Percentiles rank a stretch among this genome's conserved stretches.
These are phyloP conservation scores for Cymbidium sinense DNA, from an alignment of 106 monocot genomes.

Conservation along the genomic window DNA sequence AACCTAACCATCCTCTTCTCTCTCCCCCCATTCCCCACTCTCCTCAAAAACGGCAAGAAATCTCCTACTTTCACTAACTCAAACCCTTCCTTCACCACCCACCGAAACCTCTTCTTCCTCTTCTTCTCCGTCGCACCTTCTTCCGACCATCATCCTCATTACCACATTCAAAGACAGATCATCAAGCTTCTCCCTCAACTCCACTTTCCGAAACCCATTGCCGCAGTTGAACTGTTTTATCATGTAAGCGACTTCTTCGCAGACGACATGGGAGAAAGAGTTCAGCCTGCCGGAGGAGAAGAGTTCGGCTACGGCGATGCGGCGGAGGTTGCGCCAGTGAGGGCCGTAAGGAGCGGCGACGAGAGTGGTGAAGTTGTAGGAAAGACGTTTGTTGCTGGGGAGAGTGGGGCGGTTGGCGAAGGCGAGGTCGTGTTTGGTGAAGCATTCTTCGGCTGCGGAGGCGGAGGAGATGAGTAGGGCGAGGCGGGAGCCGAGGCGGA, in stretches of 20 bases:
- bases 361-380: slow-evolving; percentile 32
- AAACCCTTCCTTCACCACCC: slow-evolving; percentile 14
- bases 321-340: slow-evolving; percentile 39
- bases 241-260: slow-evolving; percentile 17
- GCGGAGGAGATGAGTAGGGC: slow-evolving; percentile 44
- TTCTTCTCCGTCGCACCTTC: slow-evolving; percentile 22
- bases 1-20: slow-evolving; percentile 16
- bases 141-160: slow-evolving; percentile 30
- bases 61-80: slow-evolving; percentile 14
- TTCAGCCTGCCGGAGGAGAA: slow-evolving; percentile 33
- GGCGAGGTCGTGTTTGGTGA: slow-evolving; percentile 37
- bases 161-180: slow-evolving; percentile 22
- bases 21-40: slow-evolving; percentile 10
- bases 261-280: slow-evolving; percentile 1
- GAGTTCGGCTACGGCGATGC: slow-evolving; percentile 29
- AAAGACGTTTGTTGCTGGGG: slow-evolving; percentile 12
- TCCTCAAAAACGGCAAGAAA: slow-evolving; percentile 23
- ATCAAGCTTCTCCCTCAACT: slow-evolving; percentile 15
- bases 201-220: slow-evolving; percentile 5
- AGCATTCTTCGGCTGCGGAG: slow-evolving; percentile 39
- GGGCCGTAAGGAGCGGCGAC: slow-evolving; percentile 24
- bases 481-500: slow-evolving; percentile 40
- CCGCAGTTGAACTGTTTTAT: slow-evolving; percentile 9
- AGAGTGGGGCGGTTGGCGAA: slow-evolving; percentile 53
- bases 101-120: slow-evolving; percentile 11